phyloP scores from a whole-genome alignment of 1,284 basidiomycete species.

The Puccinia novopanici region DNA sequence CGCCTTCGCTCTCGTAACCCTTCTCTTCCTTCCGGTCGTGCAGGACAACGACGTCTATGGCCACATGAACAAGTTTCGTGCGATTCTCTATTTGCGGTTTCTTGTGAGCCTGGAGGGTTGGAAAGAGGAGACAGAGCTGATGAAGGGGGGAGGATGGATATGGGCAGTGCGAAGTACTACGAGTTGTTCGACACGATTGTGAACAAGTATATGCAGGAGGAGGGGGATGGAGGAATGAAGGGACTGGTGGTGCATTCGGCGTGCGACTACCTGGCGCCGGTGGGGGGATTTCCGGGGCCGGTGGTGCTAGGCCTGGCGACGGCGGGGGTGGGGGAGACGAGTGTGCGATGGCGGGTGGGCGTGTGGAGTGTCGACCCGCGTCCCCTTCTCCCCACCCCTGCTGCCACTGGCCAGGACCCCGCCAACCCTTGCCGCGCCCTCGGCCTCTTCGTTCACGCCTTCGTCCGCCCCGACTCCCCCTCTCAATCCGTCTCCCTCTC shows the following conservation, averaged over 20 bases:
- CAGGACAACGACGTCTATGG: constrained; percentile 46
- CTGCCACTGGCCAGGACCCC: too few species aligned
- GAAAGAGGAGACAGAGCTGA: too few species aligned
- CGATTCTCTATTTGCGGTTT: too few species aligned
- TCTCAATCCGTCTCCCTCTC: not conserved
- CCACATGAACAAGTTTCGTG: constrained; percentile 50
- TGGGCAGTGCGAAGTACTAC: constrained; percentile 42
- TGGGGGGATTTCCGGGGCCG: constrained; percentile 5
- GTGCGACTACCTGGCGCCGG: constrained; percentile 26
- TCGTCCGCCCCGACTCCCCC: not conserved
- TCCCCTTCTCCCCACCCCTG: too few species aligned
- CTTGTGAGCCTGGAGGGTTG: too few species aligned
- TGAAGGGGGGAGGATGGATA: too few species aligned
- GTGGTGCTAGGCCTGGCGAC: constrained; percentile 15
- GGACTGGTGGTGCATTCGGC: constrained; percentile 42
- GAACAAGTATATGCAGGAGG: constrained; percentile 27
- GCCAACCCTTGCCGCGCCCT: constrained; percentile 10
- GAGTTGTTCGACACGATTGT: constrained; percentile 43
- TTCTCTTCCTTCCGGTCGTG: not conserved
- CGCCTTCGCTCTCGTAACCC: not conserved
- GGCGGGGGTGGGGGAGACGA: constrained; percentile 9
- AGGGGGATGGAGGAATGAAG: constrained; percentile 16
- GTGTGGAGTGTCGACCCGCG: constrained; percentile 2
- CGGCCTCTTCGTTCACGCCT: constrained; percentile 25
- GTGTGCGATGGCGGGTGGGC: constrained; percentile 20